Evolutionary conservation across 352 stramenopile species (phyloP), one percentile per base, ranked within the genome.

Genomic region (Pythium plurisporium): DNA sequence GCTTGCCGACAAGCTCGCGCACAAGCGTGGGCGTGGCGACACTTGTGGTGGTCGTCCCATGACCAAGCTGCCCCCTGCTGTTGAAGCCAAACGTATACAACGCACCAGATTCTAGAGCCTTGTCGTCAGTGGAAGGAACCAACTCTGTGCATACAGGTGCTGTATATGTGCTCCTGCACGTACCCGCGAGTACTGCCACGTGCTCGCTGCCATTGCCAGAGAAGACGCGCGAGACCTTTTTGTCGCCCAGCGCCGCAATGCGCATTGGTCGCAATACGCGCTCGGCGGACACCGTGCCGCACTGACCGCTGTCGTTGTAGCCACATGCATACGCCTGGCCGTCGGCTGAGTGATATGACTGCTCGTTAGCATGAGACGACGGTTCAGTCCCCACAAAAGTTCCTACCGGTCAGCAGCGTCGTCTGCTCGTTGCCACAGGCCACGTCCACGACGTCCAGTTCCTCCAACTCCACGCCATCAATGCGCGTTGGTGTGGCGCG

Each of bases 271-370:
- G 53, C 15, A 82, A 60, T 29, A 97, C 71, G 31, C 86, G 75
- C 27, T 95, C 86, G 1, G 74, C 92, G n/a, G 82, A 79, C 2
- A 82, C 87, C 9, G 87, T 75, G 48, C 89, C 92, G 69, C 92
- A 97, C 52, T 98, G 92, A 1, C 92, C 92, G 68, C 95, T 97
- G 70, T 97, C 91, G 47, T 98, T 98, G 73, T 97, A 97, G 23
- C 92, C 92, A 37, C 84, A 94, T 12, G 86, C 78, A 61, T 86
- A 96, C 17, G 97, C 78, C 36, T 94, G 67, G 22, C 92, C 91
- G 55, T 78, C 75, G 20, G 37, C 27, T 58, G 31, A 30, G 9
- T 5, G 8, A 22, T n/a, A n/a, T n/a, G n/a, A n/a, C n/a, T n/a
- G n/a, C n/a, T n/a, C n/a, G n/a, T n/a, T n/a, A n/a, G n/a, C n/a